Base-by-base conservation (phyloP, 345 rosid species). In the Syzygium aromaticum region DNA sequence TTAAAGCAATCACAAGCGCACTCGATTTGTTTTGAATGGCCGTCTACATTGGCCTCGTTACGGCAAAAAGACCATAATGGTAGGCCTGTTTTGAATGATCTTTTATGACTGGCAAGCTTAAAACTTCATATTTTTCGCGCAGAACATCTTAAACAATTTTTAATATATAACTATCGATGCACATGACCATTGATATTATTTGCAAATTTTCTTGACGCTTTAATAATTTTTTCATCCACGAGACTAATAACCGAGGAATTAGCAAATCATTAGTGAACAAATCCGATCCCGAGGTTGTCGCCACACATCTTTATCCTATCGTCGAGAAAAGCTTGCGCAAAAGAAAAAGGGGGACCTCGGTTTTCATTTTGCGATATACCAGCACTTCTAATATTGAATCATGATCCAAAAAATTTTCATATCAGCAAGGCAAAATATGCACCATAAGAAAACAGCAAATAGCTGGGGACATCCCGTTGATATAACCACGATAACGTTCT, bases 121-220 rank as follows among this genome's bases (percentile, higher is more conserved):
- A 12, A 67, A 15, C 6, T 30, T 67, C 1, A 33, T 43, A 43
- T 67, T 28, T 64, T 30, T 64, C 3, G 8, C 0, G 22, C 22
- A 1, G 1, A 7, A 30, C 3, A 0, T 17, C 46, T 8, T 3
- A 1, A 2, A 30, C 22, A 30, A 6, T 17, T 4, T 17, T 8
- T 16, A 4, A 8, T 64, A 17, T 7, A 30, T 30, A 43, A 17
- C 40, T 7, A 64, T 64, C 14, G 23, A 67, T 33, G 25, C 78
- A 8, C 25, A 67, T 4, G 11, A 22, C 14, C 2, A 9, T 67
- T 17, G 2, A 33, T 33, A 1, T 67, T 33, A 4, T 16, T 3
- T 1, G 13, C 40, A 1, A 0, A 17, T 16, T 17, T 67, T 67
- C 19, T 2, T 1, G 12, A 16, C 3, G 3, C 23, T 67, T 67